Conservation (phyloP, 768 basidiomycete species). For the Phaffia australis region DNA sequence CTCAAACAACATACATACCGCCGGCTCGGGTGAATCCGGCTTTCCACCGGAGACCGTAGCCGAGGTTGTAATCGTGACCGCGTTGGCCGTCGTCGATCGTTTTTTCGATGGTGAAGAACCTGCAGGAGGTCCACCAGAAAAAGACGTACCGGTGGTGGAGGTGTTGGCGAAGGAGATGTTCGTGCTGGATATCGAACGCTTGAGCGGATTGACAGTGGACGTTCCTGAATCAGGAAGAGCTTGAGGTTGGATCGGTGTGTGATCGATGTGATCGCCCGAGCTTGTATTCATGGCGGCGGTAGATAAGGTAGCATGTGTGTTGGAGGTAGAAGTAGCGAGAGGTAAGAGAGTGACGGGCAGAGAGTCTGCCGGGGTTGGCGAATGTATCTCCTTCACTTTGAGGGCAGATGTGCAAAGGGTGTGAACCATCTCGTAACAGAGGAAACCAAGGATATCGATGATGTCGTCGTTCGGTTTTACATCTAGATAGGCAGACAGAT, state of each 20-base stretch:
- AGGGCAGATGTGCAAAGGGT: constrained; percentile 81
- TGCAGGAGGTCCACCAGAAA: too few species aligned
- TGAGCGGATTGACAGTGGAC: background rate
- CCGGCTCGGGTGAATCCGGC: too few species aligned
- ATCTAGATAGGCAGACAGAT: constrained; percentile 73
- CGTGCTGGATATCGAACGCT: too few species aligned
- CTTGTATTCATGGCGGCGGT: constrained; percentile 45
- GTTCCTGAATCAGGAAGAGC: constrained; percentile 38
- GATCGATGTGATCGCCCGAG: constrained; percentile 29
- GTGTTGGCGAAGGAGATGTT: too few species aligned
- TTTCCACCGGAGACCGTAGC: too few species aligned
- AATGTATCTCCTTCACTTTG: constrained; percentile 43
- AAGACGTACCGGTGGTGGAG: too few species aligned
- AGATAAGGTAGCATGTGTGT: constrained; percentile 56
- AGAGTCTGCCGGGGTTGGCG: constrained; percentile 1
- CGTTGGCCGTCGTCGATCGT: too few species aligned
- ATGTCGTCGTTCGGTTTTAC: constrained; percentile 87
- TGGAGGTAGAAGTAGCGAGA: background rate
- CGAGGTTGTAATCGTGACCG: too few species aligned
- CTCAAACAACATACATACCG: too few species aligned
- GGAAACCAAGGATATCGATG: constrained; percentile 89
- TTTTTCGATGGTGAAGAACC: too few species aligned
- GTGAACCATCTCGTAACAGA: constrained; percentile 94
- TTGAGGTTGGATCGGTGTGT: constrained; percentile 52
- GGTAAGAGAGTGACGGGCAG: background rate